phyloP scores from a whole-genome alignment of 2,329 filamentous ascomycete species.

The Phaeomoniella chlamydospora region DNA sequence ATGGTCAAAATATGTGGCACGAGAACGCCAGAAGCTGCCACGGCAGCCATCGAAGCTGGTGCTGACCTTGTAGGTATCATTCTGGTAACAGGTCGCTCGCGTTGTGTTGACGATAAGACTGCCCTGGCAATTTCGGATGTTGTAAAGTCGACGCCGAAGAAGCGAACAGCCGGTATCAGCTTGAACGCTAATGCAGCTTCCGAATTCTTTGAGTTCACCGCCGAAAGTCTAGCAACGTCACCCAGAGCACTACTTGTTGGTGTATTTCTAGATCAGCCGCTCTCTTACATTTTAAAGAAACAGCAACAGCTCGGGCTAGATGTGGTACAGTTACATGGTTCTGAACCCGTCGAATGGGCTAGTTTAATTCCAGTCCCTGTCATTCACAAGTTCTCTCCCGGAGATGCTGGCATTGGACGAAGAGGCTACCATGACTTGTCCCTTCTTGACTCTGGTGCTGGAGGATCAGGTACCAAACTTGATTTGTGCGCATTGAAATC shows the following conservation, averaged over 20 bases:
- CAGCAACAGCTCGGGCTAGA: slow-evolving; percentile 67
- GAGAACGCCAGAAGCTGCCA: slow-evolving; percentile 64
- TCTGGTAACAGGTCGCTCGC: slow-evolving; percentile 64
- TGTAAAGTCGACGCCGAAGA: slow-evolving; percentile 41
- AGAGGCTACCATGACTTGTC: slow-evolving; percentile 74
- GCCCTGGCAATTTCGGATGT: slow-evolving; percentile 67
- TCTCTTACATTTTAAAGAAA: slow-evolving; percentile 67
- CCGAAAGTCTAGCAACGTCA: slow-evolving; percentile 31
- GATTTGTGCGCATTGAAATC: slow-evolving; percentile 56
- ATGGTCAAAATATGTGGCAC: slow-evolving; percentile 95
- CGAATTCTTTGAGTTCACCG: slow-evolving; percentile 58
- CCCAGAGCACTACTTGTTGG: slow-evolving; percentile 68
- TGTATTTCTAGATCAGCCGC: slow-evolving; percentile 83
- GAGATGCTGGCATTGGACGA: slow-evolving; percentile 53
- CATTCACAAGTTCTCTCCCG: slow-evolving; percentile 69
- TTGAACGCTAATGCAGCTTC: slow-evolving; percentile 23
- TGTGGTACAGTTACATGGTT: slow-evolving; percentile 82
- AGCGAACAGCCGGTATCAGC: slow-evolving; percentile 5
- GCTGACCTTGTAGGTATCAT: slow-evolving; percentile 93
- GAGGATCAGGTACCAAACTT: slow-evolving; percentile 65
- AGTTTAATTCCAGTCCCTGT: slow-evolving; percentile 82
- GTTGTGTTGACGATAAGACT: slow-evolving; percentile 64
- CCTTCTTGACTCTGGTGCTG: slow-evolving; percentile 74
- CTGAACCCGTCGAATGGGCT: slow-evolving; percentile 87
- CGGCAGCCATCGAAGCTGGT: slow-evolving; percentile 66